Evolutionary conservation across 805 yeast genomes (phyloP).

Genomic region (Ogataea ganodermae): DNA sequence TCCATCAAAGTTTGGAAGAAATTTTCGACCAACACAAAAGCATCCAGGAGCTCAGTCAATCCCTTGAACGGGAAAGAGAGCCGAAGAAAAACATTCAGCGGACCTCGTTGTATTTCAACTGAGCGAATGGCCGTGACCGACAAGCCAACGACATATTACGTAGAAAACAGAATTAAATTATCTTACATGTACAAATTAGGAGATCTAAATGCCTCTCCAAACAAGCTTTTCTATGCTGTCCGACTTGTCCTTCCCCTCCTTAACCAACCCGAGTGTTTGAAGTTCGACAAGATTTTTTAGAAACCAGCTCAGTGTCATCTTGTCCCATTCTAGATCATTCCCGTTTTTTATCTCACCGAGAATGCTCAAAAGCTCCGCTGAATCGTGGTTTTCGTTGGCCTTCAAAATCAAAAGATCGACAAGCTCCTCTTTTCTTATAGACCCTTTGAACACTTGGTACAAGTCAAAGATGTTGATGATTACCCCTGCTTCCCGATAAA

Average conservation of each 20-base stretch:
- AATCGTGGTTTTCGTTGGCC: neutral
- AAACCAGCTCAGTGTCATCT: slow-evolving; percentile 68
- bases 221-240: slow-evolving; percentile 68
- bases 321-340: slow-evolving; percentile 57
- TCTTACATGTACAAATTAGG: neutral
- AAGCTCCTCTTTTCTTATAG: slow-evolving; percentile 22
- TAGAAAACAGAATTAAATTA: neutral
- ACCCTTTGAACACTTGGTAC: slow-evolving; percentile 40
- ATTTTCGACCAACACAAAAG: slow-evolving; percentile 11
- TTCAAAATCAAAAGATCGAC: slow-evolving; percentile 15
- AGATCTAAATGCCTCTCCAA: slow-evolving; percentile 69
- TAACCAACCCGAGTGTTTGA: slow-evolving; percentile 65
- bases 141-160: neutral
- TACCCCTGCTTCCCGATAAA: slow-evolving; percentile 79
- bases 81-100: slow-evolving; percentile 14
- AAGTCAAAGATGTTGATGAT: slow-evolving; percentile 41
- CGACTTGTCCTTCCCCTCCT: slow-evolving; percentile 58
- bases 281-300: slow-evolving; percentile 73
- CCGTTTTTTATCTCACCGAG: slow-evolving; percentile 34
- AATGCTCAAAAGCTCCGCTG: neutral
- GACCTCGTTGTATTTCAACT: slow-evolving; percentile 26
- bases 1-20: slow-evolving; percentile 13
- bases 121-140: slow-evolving; percentile 1
- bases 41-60: slow-evolving; percentile 2
- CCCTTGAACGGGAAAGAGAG: neutral